These are phyloP conservation scores for Mortierella sp. DNA, from an alignment of 371 early-diverging fungal species.

Conservation along the genomic window DNA sequence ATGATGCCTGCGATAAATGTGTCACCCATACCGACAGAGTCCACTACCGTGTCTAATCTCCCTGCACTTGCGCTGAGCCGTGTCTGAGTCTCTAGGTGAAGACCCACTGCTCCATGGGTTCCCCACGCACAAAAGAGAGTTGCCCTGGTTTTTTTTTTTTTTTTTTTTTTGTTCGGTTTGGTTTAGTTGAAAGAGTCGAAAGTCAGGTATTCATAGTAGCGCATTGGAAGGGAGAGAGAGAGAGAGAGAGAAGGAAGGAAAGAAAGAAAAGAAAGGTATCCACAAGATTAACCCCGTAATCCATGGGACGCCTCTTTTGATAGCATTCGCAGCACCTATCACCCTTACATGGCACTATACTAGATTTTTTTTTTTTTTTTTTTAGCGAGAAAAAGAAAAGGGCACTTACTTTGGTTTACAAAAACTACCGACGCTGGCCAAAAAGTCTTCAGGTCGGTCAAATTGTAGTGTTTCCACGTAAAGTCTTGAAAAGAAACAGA, in stretches of 20 bases:
- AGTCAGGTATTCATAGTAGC: no score
- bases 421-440: constrained; percentile 50
- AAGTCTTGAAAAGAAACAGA: constrained; percentile 73
- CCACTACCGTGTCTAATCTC: constrained; percentile 56
- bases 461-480: constrained; percentile 72
- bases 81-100: constrained; percentile 54
- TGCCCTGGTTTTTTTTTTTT: no score
- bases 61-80: constrained; percentile 57
- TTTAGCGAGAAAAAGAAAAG: background rate
- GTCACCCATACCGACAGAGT: constrained; percentile 77
- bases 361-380: no score
- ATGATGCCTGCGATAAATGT: constrained; percentile 76
- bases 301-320: no score
- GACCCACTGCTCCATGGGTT: constrained; percentile 61
- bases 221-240: no score
- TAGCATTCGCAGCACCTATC: no score
- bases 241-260: background rate
- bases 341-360: no score
- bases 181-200: background rate
- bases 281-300: no score
- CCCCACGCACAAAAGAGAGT: constrained; percentile 71
- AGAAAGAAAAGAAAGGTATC: background rate
- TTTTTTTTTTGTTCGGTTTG: no score
- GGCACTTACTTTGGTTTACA: constrained; percentile 61
- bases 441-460: constrained; percentile 56